These are phyloP conservation scores for Dipodascus geniculatus DNA, from an alignment of 805 yeast species.

Conservation along the genomic window DNA sequence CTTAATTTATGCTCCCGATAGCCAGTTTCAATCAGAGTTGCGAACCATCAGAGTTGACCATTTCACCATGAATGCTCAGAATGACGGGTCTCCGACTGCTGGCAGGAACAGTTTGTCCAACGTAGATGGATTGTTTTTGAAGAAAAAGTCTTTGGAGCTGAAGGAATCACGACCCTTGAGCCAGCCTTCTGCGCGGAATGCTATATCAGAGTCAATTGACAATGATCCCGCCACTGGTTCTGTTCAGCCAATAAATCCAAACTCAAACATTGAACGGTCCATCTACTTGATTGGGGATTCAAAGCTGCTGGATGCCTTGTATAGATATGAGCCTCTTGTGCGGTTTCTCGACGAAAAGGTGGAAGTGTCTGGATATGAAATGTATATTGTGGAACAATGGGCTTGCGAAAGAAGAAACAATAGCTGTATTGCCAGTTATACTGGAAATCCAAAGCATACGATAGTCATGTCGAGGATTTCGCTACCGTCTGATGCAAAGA, in stretches of 20 bases:
- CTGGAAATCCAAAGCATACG: constrained; percentile 66
- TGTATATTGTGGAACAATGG: constrained; percentile 94
- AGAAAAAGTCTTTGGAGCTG: background rate
- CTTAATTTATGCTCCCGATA: no score
- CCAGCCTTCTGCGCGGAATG: no score
- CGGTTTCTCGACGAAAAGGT: constrained; percentile 31
- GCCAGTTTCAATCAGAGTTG: background rate
- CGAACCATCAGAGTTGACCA: no score
- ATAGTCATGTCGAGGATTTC: constrained; percentile 50
- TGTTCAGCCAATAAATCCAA: background rate
- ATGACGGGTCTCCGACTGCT: background rate
- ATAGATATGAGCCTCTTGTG: constrained; percentile 20
- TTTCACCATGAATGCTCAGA: no score
- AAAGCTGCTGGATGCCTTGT: constrained; percentile 12
- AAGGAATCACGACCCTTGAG: no score
- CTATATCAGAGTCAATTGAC: background rate
- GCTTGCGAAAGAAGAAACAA: constrained; percentile 57
- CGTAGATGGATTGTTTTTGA: no score
- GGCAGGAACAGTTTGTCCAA: no score
- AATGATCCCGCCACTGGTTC: background rate
- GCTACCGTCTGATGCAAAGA: constrained; percentile 33
- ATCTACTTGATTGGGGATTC: constrained; percentile 24
- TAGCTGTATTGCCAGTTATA: constrained; percentile 64
- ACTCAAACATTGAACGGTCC: background rate
- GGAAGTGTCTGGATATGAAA: constrained; percentile 63